A percentile compares a stretch with the other conserved stretches of the same genome.
Conservation (phyloP, 169 alveolate species). For the Plasmodium falciparum region DNA sequence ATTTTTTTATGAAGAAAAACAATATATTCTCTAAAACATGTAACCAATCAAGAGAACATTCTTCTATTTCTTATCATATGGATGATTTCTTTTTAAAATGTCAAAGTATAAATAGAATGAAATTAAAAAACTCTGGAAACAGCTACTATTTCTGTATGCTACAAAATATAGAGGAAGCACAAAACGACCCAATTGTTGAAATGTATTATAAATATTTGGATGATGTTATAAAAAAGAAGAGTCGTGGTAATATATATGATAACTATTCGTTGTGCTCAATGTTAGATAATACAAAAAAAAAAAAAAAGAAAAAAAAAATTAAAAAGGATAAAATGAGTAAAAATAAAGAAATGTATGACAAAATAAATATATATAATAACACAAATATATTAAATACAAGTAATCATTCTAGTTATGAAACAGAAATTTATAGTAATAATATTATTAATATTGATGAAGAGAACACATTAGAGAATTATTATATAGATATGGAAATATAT, state of each 20-base stretch:
- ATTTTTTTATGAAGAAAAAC: no score
- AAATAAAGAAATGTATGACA: no score
- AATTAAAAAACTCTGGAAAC: slow-evolving; percentile 41
- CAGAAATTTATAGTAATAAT: no score
- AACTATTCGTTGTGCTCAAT: not conserved
- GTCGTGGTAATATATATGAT: no score
- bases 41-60: slow-evolving; percentile 13
- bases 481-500: no score
- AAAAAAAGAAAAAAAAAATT: not conserved
- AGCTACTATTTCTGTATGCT: slow-evolving; percentile 38
- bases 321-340: not conserved
- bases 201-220: slow-evolving; percentile 20
- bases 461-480: no score
- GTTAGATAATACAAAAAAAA: not conserved
- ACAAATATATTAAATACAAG: no score
- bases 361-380: no score
- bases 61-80: slow-evolving; percentile 27
- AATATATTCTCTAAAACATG: not conserved
- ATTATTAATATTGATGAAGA: no score
- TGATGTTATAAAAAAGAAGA: not conserved
- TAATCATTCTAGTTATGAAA: no score
- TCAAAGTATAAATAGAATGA: slow-evolving; percentile 22
- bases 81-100: slow-evolving; percentile 34
- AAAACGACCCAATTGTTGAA: slow-evolving; percentile 36
- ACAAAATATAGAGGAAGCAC: slow-evolving; percentile 26